Conservation (phyloP, 305 asterid genomes). For the Solanum chacoense region DNA sequence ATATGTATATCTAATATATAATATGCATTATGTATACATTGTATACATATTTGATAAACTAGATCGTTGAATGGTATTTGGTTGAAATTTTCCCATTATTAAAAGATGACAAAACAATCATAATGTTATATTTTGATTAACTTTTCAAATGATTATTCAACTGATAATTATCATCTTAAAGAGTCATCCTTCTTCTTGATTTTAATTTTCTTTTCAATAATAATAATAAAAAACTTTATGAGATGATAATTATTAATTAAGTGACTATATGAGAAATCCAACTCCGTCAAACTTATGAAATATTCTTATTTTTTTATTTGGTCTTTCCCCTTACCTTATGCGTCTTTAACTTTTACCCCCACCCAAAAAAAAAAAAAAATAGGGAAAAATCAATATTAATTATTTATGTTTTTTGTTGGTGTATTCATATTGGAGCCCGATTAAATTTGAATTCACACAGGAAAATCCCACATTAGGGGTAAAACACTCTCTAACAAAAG, state of each 20-base stretch:
- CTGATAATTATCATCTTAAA: not conserved
- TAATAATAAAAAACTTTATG: not conserved
- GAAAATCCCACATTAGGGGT: too few species aligned
- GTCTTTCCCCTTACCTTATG: not conserved
- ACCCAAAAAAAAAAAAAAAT: not conserved
- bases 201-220: not conserved
- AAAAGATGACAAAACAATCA: not conserved
- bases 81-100: not conserved
- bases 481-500: too few species aligned
- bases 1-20: not conserved
- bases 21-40: not conserved
- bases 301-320: not conserved
- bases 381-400: not conserved
- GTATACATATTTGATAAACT: not conserved
- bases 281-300: not conserved
- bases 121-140: not conserved
- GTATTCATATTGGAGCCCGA: too few species aligned
- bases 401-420: not conserved
- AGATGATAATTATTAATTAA: not conserved
- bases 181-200: not conserved
- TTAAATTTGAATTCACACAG: too few species aligned
- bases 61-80: not conserved
- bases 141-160: not conserved
- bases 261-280: too few species aligned
- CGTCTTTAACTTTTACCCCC: not conserved